Evolutionary conservation across 139 green algal species (phyloP), one percentile per base, ranked within the genome.

Genomic region (Tetradesmus obliquus): DNA sequence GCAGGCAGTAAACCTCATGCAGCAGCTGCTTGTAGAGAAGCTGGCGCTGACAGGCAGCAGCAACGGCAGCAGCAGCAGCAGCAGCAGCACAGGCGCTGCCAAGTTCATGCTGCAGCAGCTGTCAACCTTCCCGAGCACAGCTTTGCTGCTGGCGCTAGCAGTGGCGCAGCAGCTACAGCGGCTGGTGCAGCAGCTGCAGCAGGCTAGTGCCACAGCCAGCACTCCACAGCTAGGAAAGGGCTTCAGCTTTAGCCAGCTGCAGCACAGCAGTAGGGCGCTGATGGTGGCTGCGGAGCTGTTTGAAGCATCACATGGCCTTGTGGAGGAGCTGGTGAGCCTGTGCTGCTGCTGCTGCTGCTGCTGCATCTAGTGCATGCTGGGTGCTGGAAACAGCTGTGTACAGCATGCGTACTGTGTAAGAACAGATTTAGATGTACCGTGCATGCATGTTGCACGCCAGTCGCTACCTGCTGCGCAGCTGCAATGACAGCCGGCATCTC

Each of bases 101-200:
- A 55, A n/a, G 3, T 12, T 10, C 15, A 81, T 89, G 86, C 71
- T 90, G 71, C 86, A 90, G 86, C 69, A 90, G 71, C 13, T 90
- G 19, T 90, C 86, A 3, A 24, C 53, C 1, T 84, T 90, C 71
- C 86, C 86, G 0, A 69, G 51, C 69, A 90, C 86, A 13, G 51
- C 86, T 2, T n/a, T 90, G 54, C 82, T 87, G 54, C 82, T 87
- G 54, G 9, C 10, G 53, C 55, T 87, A 20, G 82, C 82, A 32
- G 82, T 69, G 54, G 54, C 54, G 19, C 82, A 87, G 82, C 82
- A 87, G 82, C 82, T 87, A 19, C 82, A 87, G 82, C 82, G 51
- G 55, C 53, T 22, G 2, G 19, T 87, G 82, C 82, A 87, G 20
- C 17, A 66, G 54, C 82, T 87, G 55, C 82, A 87, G 82, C 20